Evolutionary conservation across 345 rosid species (phyloP).

Genomic region (Draba incana): DNA sequence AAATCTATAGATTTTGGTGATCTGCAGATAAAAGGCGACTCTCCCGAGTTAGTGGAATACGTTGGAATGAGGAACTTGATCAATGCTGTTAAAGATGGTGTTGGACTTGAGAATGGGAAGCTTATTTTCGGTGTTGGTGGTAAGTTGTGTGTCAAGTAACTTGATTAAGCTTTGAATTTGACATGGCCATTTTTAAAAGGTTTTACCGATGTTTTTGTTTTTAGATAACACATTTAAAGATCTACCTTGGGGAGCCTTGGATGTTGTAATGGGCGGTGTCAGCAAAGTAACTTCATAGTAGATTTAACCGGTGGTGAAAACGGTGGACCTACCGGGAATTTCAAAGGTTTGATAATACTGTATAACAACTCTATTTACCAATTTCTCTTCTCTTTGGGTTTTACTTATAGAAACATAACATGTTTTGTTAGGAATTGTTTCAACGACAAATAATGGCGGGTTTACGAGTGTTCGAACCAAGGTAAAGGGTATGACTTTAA

Average conservation of each 20-base stretch:
- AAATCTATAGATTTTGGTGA: conserved; percentile 27
- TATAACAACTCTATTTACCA: background rate
- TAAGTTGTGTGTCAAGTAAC: conserved; percentile 29
- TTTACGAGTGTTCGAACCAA: conserved; percentile 84
- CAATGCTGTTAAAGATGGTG: conserved; percentile 69
- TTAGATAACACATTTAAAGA: conserved; percentile 75
- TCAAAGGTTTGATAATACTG: conserved; percentile 72
- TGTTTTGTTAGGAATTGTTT: conserved; percentile 65
- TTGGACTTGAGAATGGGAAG: conserved; percentile 76
- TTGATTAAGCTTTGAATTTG: conserved; percentile 7
- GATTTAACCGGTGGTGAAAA: conserved; percentile 75
- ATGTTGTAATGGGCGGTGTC: conserved; percentile 98
- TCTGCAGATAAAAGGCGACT: conserved; percentile 87
- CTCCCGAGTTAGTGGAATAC: conserved; percentile 91
- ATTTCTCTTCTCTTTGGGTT: conserved; percentile 5
- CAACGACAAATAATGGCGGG: conserved; percentile 94
- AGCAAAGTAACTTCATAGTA: conserved; percentile 74
- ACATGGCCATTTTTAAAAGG: background rate
- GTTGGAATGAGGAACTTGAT: conserved; percentile 87
- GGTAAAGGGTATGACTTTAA: conserved; percentile 48
- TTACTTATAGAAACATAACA: conserved; percentile 2
- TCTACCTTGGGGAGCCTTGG: conserved; percentile 93
- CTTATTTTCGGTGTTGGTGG: conserved; percentile 79
- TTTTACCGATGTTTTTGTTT: conserved; percentile 1
- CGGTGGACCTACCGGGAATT: conserved; percentile 71